Percentiles rank a stretch among this genome's conserved stretches.
These are phyloP conservation scores for Tetrapisispora pingtungensis DNA, from an alignment of 805 yeast species.

Conservation along the genomic window DNA sequence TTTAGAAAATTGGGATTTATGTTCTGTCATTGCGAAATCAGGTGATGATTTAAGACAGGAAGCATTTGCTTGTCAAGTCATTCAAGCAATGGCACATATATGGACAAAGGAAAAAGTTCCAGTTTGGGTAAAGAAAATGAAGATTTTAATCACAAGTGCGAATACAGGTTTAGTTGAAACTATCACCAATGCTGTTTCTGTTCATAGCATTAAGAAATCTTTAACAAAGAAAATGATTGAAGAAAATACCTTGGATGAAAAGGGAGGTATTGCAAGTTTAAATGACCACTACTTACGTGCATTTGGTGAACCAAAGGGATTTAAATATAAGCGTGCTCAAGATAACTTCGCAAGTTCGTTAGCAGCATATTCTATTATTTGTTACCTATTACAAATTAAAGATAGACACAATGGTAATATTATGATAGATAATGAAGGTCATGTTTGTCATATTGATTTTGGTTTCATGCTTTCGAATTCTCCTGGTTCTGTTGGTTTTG, in stretches of 20 bases:
- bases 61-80: conserved; percentile 93
- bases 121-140: conserved; percentile 91
- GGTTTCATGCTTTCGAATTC: conserved; percentile 88
- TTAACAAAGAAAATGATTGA: conserved; percentile 64
- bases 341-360: conserved; percentile 75
- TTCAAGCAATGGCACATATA: conserved; percentile 72
- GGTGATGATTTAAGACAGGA: conserved; percentile 95
- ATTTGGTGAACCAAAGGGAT: conserved; percentile 54
- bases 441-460: conserved; percentile 89
- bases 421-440: conserved; percentile 94
- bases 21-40: conserved; percentile 91
- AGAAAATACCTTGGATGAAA: conserved; percentile 52
- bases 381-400: conserved; percentile 83
- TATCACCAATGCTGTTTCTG: conserved; percentile 85
- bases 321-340: conserved; percentile 62
- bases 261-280: conserved; percentile 57
- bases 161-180: conserved; percentile 92
- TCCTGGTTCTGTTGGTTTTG: conserved; percentile 96
- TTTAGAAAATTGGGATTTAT: conserved; percentile 84
- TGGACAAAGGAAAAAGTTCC: conserved; percentile 65
- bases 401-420: conserved; percentile 97
- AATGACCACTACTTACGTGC: conserved; percentile 69
- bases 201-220: conserved; percentile 91
- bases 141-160: conserved; percentile 82
- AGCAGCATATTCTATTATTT: conserved; percentile 86